Evolutionary conservation across 2,329 filamentous ascomycete species (phyloP).

Genomic region (Leptographium galeiforme): DNA sequence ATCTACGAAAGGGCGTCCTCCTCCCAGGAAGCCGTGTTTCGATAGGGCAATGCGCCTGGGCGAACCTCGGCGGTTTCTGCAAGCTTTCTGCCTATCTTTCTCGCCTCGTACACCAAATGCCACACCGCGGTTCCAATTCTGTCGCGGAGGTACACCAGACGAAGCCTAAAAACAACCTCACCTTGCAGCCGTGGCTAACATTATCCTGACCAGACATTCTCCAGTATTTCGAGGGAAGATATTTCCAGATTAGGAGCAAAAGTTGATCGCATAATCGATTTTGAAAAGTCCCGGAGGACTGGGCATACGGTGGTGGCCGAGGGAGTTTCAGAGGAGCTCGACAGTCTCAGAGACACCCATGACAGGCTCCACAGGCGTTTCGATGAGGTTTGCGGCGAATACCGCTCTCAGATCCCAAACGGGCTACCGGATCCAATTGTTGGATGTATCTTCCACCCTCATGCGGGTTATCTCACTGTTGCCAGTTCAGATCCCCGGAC

Average conservation of each 20-base stretch:
- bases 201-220: slow-evolving; percentile 25
- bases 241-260: slow-evolving; percentile 32
- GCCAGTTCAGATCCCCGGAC: slow-evolving; percentile 20
- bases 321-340: slow-evolving; percentile 61
- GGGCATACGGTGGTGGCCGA: slow-evolving; percentile 58
- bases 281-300: slow-evolving; percentile 59
- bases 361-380: slow-evolving; percentile 66
- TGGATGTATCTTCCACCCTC: slow-evolving; percentile 82
- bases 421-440: slow-evolving; percentile 38
- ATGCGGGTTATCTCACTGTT: slow-evolving; percentile 78
- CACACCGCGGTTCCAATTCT: slow-evolving; percentile 32
- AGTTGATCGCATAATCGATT: slow-evolving; percentile 53
- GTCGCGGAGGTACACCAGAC: background rate
- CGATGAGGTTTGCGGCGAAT: slow-evolving; percentile 48
- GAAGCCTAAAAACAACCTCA: background rate
- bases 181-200: background rate
- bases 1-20: slow-evolving; percentile 67
- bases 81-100: slow-evolving; percentile 57
- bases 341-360: slow-evolving; percentile 64
- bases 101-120: background rate
- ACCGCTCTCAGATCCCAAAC: slow-evolving; percentile 50
- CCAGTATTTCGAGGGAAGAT: slow-evolving; percentile 37
- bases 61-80: slow-evolving; percentile 56
- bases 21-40: slow-evolving; percentile 31
- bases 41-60: slow-evolving; percentile 58